These are phyloP conservation scores for Earliella scabrosa DNA, from an alignment of 1,284 basidiomycete genomes.

Conservation along the genomic window DNA sequence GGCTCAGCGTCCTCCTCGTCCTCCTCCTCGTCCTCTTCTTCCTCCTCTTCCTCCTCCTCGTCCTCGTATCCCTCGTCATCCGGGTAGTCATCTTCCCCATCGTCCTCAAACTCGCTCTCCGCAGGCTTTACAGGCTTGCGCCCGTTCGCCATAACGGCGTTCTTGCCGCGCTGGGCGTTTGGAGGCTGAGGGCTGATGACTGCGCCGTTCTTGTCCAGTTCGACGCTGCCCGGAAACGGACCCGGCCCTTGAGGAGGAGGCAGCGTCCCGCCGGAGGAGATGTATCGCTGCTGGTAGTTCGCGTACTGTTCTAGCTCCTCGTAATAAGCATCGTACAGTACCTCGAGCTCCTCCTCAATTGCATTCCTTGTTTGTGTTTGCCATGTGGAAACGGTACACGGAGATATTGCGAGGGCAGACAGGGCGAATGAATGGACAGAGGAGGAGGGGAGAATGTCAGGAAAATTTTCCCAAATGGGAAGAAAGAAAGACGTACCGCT, in stretches of 20 bases:
- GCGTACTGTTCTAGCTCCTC: slow-evolving; percentile 99
- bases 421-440: slow-evolving; percentile 21
- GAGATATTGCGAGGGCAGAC: slow-evolving; percentile 13
- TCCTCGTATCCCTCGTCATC: slow-evolving; percentile 39
- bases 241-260: slow-evolving; percentile 94
- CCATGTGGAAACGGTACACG: slow-evolving; percentile 17
- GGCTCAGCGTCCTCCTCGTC: slow-evolving; percentile 35
- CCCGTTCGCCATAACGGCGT: slow-evolving; percentile 48
- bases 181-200: slow-evolving; percentile 67
- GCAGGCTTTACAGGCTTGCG: slow-evolving; percentile 49
- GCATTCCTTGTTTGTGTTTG: slow-evolving; percentile 70
- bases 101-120: slow-evolving; percentile 69
- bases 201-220: slow-evolving; percentile 89
- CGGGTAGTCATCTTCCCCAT: slow-evolving; percentile 41
- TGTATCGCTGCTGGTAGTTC: slow-evolving; percentile 94
- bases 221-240: slow-evolving; percentile 97
- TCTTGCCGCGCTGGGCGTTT: slow-evolving; percentile 45
- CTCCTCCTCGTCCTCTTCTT: slow-evolving; percentile 39
- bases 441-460: slow-evolving; percentile 40
- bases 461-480: slow-evolving; percentile 33
- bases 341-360: slow-evolving; percentile 98
- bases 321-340: slow-evolving; percentile 99
- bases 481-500: slow-evolving; percentile 71
- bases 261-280: slow-evolving; percentile 82
- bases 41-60: slow-evolving; percentile 39